Conservation (phyloP, 805 yeast genomes). For the Phaffomyces opuntiae region DNA sequence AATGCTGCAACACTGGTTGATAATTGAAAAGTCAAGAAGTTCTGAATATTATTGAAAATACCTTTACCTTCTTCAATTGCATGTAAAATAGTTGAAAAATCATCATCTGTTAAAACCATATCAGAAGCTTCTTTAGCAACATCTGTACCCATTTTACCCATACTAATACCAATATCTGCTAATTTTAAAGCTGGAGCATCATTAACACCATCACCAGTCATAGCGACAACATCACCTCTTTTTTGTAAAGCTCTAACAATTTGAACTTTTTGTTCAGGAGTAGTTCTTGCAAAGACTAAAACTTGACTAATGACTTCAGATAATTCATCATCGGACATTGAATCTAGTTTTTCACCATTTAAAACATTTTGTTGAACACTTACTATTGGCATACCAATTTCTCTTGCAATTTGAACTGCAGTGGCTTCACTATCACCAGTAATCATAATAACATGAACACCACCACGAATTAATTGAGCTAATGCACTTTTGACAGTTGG, state of each 20-base stretch:
- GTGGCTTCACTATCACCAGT: constrained; percentile 92
- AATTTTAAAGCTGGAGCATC: constrained; percentile 97
- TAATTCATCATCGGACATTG: constrained; percentile 63
- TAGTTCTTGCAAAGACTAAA: constrained; percentile 88
- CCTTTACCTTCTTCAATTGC: constrained; percentile 99
- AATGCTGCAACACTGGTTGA: constrained; percentile 95
- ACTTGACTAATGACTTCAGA: constrained; percentile 74
- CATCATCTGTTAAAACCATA: constrained; percentile 96
- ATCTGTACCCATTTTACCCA: constrained; percentile 93
- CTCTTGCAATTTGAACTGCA: constrained; percentile 76
- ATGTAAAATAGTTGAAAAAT: constrained; percentile 84
- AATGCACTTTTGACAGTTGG: constrained; percentile 75
- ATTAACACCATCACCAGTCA: constrained; percentile 99
- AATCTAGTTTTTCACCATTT: constrained; percentile 78
- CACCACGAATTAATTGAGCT: constrained; percentile 74
- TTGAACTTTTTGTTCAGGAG: constrained; percentile 88
- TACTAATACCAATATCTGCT: constrained; percentile 93
- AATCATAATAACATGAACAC: constrained; percentile 97
- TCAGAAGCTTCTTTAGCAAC: constrained; percentile 98
- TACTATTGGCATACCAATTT: constrained; percentile 80
- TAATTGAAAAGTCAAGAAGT: constrained; percentile 88
- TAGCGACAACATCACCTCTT: constrained; percentile 93
- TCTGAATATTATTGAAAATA: constrained; percentile 91
- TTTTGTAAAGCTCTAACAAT: constrained; percentile 85
- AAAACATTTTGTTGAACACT: constrained; percentile 62